Percentiles rank a stretch among this genome's conserved stretches.
Conservation (phyloP, 371 early-diverging fungal species). For the Mortierella sp. region DNA sequence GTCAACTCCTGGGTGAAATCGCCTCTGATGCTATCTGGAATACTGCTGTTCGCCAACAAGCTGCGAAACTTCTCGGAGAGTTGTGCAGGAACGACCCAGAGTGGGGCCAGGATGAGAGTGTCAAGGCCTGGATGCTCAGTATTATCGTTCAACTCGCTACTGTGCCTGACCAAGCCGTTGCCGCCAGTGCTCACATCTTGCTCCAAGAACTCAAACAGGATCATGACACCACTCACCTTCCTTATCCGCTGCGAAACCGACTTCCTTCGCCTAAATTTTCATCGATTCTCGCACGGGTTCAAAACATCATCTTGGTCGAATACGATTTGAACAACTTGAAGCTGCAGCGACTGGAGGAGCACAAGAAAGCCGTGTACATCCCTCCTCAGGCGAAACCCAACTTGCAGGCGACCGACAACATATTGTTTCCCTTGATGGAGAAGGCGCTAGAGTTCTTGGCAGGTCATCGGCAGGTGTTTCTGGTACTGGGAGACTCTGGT, state of each 20-base stretch:
- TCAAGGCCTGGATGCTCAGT: neutral
- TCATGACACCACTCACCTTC: neutral
- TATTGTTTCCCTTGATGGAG: neutral
- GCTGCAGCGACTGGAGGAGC: neutral
- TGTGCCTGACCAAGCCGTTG: neutral
- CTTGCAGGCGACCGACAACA: neutral
- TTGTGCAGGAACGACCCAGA: neutral
- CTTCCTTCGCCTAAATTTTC: neutral
- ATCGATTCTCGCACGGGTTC: neutral
- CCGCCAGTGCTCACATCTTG: neutral
- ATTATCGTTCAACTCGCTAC: neutral
- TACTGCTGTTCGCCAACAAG: neutral
- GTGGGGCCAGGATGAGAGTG: neutral
- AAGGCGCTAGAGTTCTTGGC: neutral
- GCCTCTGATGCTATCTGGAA: neutral
- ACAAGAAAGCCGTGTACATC: neutral
- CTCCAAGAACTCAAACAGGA: neutral
- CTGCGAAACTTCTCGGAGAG: neutral
- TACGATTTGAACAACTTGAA: neutral
- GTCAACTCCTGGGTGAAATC: neutral
- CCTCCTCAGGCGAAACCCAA: slow-evolving; percentile 6
- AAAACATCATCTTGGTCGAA: neutral
- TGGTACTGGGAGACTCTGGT: slow-evolving; percentile 23
- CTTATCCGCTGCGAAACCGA: neutral
- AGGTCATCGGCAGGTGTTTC: neutral